Percentiles rank a stretch among this genome's conserved stretches.
Conservation (phyloP, 2,329 filamentous ascomycete species). For the Colletotrichum shisoi region DNA sequence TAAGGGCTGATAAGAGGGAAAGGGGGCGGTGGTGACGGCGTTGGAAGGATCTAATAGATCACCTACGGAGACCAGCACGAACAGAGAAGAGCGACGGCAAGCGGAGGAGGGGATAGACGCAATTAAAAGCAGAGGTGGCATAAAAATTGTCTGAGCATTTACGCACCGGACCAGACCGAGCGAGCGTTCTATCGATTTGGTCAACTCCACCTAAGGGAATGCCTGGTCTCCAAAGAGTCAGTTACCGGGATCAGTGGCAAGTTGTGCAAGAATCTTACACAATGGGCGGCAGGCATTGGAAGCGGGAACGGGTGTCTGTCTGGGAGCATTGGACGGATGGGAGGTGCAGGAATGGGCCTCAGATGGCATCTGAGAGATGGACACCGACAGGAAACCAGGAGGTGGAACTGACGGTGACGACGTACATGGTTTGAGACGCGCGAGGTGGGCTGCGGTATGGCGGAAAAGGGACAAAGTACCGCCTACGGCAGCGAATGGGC, state of each 20-base stretch:
- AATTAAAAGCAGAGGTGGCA: slow-evolving; percentile 37
- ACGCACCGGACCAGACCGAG: slow-evolving; percentile 37
- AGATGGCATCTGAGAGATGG: slow-evolving; percentile 36
- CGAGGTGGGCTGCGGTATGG: slow-evolving; percentile 36
- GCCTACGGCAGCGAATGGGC: slow-evolving; percentile 37
- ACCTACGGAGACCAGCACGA: slow-evolving; percentile 30
- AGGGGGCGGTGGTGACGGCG: slow-evolving; percentile 3
- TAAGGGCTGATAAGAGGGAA: slow-evolving; percentile 13
- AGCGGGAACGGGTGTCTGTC: slow-evolving; percentile 29
- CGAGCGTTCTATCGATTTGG: slow-evolving; percentile 33
- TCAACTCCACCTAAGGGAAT: slow-evolving; percentile 33
- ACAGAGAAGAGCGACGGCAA: slow-evolving; percentile 19
- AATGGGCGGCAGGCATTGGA: slow-evolving; percentile 14
- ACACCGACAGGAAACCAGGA: slow-evolving; percentile 36
- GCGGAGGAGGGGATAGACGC: slow-evolving; percentile 31
- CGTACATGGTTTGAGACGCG: slow-evolving; percentile 39
- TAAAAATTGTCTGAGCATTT: slow-evolving; percentile 27
- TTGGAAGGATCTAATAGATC: slow-evolving; percentile 32
- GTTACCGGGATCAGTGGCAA: slow-evolving; percentile 34
- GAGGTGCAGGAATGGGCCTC: slow-evolving; percentile 25
- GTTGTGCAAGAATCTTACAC: slow-evolving; percentile 28
- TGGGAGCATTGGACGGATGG: slow-evolving; percentile 24
- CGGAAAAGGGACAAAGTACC: slow-evolving; percentile 37
- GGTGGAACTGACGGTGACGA: slow-evolving; percentile 39
- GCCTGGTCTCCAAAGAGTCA: slow-evolving; percentile 31